These are phyloP conservation scores for Zasmidium angulare DNA, from an alignment of 2,329 filamentous ascomycete genomes.

Conservation along the genomic window DNA sequence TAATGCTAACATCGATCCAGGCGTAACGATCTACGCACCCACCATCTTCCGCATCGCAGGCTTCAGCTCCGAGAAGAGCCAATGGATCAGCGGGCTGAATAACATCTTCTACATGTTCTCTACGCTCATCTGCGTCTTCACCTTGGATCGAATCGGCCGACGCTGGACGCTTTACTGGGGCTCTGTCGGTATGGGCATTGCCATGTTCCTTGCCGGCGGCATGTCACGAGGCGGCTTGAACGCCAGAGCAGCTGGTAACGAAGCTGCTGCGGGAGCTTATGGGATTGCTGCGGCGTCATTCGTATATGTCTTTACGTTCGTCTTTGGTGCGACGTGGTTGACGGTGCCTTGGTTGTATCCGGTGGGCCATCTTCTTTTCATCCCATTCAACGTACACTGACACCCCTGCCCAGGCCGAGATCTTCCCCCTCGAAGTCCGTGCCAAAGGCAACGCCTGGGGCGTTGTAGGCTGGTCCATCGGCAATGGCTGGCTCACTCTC, in stretches of 20 bases:
- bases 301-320: constrained; percentile 67
- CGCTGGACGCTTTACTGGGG: constrained; percentile 38
- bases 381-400: background rate
- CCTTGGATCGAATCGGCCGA: constrained; percentile 36
- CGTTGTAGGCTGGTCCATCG: constrained; percentile 73
- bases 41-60: constrained; percentile 37
- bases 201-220: constrained; percentile 36
- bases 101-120: constrained; percentile 37
- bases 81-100: constrained; percentile 45
- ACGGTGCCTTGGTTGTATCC: constrained; percentile 52
- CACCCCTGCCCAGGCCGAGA: constrained; percentile 43
- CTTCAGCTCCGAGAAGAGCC: constrained; percentile 36
- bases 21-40: constrained; percentile 40
- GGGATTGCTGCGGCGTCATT: constrained; percentile 63
- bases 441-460: constrained; percentile 76
- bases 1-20: constrained; percentile 11
- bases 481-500: constrained; percentile 60
- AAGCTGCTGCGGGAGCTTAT: constrained; percentile 23
- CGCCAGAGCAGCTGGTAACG: constrained; percentile 26
- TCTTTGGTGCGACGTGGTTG: constrained; percentile 66
- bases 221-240: constrained; percentile 31
- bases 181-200: constrained; percentile 34
- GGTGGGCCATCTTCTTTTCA: constrained; percentile 10
- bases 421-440: constrained; percentile 69
- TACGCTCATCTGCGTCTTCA: constrained; percentile 38